phyloP scores from a whole-genome alignment of 2,329 filamentous ascomycete genomes.

The Aspergillus clavatus region DNA sequence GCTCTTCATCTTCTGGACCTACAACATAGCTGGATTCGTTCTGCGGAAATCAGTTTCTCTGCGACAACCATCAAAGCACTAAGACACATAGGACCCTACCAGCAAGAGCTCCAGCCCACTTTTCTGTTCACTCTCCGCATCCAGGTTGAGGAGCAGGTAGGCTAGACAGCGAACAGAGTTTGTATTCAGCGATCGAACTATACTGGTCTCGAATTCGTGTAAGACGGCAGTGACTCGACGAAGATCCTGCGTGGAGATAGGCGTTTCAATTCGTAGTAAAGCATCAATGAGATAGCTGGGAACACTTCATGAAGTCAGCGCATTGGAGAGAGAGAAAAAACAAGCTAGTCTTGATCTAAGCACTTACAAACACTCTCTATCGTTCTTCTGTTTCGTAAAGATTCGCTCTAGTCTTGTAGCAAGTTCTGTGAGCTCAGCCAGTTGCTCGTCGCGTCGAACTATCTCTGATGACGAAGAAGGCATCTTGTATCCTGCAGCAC shows the following conservation, averaged over 20 bases:
- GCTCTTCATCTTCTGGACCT: not conserved
- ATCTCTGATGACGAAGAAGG: not conserved
- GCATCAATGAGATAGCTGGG: not conserved
- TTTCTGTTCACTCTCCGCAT: constrained; percentile 3
- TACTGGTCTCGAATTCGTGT: not conserved
- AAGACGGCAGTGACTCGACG: not conserved
- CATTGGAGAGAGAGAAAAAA: not conserved
- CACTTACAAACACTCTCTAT: not conserved
- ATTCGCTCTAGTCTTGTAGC: not conserved
- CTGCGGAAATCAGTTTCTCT: constrained; percentile 10
- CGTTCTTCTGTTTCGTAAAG: not conserved
- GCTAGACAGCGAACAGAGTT: constrained; percentile 11
- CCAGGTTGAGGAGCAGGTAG: constrained; percentile 13
- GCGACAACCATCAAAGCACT: too few species aligned
- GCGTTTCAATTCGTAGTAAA: not conserved
- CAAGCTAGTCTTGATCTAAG: too few species aligned
- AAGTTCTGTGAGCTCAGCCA: not conserved
- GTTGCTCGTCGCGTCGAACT: not conserved
- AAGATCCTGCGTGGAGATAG: not conserved
- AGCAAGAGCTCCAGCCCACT: constrained; percentile 15
- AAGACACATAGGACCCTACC: constrained; percentile 5
- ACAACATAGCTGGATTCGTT: constrained; percentile 5
- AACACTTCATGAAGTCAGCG: not conserved
- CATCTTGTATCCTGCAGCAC: not conserved
- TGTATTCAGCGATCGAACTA: constrained; percentile 5